These are phyloP conservation scores for Nemania sp. DNA, from an alignment of 2,329 filamentous ascomycete species.

Conservation along the genomic window DNA sequence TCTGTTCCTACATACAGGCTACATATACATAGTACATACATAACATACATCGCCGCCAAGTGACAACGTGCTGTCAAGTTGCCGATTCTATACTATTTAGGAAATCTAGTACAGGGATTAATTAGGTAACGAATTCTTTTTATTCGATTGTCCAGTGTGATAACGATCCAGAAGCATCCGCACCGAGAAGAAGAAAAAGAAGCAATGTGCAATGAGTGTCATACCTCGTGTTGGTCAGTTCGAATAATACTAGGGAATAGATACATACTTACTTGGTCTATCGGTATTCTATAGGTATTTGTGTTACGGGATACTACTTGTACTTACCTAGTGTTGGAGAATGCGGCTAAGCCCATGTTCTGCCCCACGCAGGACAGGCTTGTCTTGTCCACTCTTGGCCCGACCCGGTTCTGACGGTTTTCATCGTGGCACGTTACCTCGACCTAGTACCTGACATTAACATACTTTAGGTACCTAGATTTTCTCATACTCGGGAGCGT, in stretches of 20 bases:
- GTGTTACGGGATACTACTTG: conserved; percentile 25
- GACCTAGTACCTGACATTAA: not conserved
- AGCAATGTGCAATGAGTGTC: too few relatives aligned
- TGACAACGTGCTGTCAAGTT: conserved; percentile 13
- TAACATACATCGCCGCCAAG: too few relatives aligned
- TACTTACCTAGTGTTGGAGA: not conserved
- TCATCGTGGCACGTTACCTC: conserved; percentile 10
- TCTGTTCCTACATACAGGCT: not conserved
- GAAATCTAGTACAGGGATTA: not conserved
- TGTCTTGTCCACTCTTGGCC: conserved; percentile 5
- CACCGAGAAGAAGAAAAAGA: not conserved
- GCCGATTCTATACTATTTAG: not conserved
- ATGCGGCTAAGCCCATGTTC: conserved; percentile 13
- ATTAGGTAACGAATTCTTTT: conserved; percentile 10
- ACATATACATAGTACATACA: too few relatives aligned
- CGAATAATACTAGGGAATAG: not conserved
- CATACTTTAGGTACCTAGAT: not conserved
- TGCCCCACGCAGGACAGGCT: conserved; percentile 2
- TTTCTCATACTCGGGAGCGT: too few relatives aligned
- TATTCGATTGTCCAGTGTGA: not conserved
- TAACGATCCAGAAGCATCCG: not conserved
- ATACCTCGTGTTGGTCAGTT: not conserved
- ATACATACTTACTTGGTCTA: too few relatives aligned
- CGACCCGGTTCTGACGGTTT: conserved; percentile 17
- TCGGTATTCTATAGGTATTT: conserved; percentile 3